Evolutionary conservation across 140 eudicot species (phyloP), one percentile per base, ranked within the genome.

Genomic region (Anethum foeniculum): DNA sequence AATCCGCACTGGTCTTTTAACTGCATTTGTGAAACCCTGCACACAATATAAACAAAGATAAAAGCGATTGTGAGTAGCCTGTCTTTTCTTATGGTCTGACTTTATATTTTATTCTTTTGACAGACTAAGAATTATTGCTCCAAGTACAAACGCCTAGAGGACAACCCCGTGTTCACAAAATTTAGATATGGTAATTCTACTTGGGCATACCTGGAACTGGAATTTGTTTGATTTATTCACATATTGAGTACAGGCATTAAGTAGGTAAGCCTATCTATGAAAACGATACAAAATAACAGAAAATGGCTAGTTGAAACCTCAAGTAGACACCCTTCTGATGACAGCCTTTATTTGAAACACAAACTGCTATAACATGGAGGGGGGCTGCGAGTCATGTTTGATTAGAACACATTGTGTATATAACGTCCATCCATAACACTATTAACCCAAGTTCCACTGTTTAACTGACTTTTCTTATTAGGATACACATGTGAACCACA

Each of bases 21-120:
- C 99, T 78, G 99, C 97, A 87, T 94, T 94, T 47, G 99, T 94
- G 82, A 79, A 92, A 12, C 99, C 99, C 98, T 94, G 87, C 92
- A 86, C 82, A 80, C 75, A 65, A 77, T 30, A n/a, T 25, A 32
- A 21, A 36, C 77, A 19, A 9, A 8, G 2, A 23, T 23, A 21
- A 25, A 25, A 25, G 13, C 5, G 3, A 25, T 62, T 11, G 25
- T 23, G 27, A 58, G 68, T 62, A 30, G 69, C 68, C 68, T 58
- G 9, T n/a, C 68, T 25, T 62, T 7, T 62, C 34, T 25, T 62
- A 6, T 62, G 6, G 28, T 62, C 69, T 21, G 27, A 56, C 12
- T 54, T 54, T 19, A 19, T 21, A 56, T 56, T 6, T 25, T 8
- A 23, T 25, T 62, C 34, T 62, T 58, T 25, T 25, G 15, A 25